Conservation (phyloP, 179 eudicot species). For the Pouteria campechiana region DNA sequence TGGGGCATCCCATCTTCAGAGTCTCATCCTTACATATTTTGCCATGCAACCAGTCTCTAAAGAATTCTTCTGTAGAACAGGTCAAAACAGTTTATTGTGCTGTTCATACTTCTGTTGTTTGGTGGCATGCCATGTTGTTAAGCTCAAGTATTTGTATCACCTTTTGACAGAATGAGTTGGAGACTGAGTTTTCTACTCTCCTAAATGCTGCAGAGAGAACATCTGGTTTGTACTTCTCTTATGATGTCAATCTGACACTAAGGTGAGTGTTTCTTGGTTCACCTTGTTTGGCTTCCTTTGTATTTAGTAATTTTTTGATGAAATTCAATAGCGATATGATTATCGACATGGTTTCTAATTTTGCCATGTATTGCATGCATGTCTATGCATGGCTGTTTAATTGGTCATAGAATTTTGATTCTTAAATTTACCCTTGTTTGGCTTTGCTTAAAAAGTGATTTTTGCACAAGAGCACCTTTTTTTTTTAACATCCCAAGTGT, state of each 20-base stretch:
- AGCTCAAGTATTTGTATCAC: neutral
- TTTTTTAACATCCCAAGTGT: too few relatives aligned
- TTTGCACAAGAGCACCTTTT: too few relatives aligned
- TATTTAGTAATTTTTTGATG: neutral
- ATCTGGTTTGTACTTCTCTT: conserved; percentile 77
- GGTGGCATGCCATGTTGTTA: conserved; percentile 8
- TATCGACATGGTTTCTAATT: too few relatives aligned
- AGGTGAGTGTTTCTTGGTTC: conserved; percentile 32
- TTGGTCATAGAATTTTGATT: too few relatives aligned
- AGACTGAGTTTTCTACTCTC: conserved; percentile 57
- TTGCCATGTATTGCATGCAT: too few relatives aligned
- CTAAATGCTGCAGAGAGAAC: conserved; percentile 62
- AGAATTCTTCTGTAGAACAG: conserved; percentile 67
- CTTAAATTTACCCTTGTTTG: too few relatives aligned
- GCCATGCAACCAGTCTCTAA: conserved; percentile 80
- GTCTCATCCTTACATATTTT: conserved; percentile 68
- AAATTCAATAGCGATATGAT: too few relatives aligned
- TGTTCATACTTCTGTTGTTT: neutral
- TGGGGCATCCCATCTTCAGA: conserved; percentile 83
- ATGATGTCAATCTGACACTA: conserved; percentile 78
- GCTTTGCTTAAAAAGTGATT: too few relatives aligned
- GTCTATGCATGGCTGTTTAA: too few relatives aligned
- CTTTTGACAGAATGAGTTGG: conserved; percentile 77
- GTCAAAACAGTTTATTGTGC: conserved; percentile 16
- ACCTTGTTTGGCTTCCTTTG: neutral